Base-by-base conservation (phyloP, 2,329 filamentous ascomycete genomes). In the Colletotrichum sp. region DNA sequence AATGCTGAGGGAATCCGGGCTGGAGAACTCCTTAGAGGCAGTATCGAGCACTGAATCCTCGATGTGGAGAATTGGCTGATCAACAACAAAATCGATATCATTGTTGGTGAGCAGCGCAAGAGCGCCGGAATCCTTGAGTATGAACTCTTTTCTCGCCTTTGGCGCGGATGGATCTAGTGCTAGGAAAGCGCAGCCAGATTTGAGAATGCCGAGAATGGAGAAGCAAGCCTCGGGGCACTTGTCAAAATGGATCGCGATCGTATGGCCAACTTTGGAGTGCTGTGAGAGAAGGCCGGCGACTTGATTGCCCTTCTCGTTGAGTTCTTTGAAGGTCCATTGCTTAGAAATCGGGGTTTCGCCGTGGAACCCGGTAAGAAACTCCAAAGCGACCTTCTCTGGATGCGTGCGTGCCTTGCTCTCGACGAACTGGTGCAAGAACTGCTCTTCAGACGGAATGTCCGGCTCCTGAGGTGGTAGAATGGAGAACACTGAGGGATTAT, bases 191-290 rank as follows among this genome's bases (percentile, higher is more conserved):
- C 94, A 96, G 0, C 95, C 95, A 8, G 94, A 91, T 82, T 98
- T 98, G 36, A 97, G 85, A 70, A 97, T 93, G 1, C 95, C 95
- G 3, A 97, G 86, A 52, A 97, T 96, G 1, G 93, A 90, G 79
- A 97, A 95, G 48, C 95, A 96, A 0, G 95, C 95, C 80, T 96
- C 94, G 0, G 95, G 93, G 76, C 93, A 96, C 81, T 98, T 98
- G 71, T 95, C 92, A 80, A 97, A 97, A 80, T 94, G 95, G 10
- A 96, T 89, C 1, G 92, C 95, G 26, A 98, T 87, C 6, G 96
- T 91, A 30, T 81, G 86, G 1, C 94, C 93, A 0, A 90, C 86
- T 0, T 82, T 77, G 1, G 91, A 89, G 24, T 87, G 83, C 0
- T 82, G 78, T 2, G 86, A 81, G 2, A 98, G 85, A 15, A 96